Base-by-base conservation (phyloP, 768 basidiomycete genomes). In the Sporobolomyces roseus region DNA sequence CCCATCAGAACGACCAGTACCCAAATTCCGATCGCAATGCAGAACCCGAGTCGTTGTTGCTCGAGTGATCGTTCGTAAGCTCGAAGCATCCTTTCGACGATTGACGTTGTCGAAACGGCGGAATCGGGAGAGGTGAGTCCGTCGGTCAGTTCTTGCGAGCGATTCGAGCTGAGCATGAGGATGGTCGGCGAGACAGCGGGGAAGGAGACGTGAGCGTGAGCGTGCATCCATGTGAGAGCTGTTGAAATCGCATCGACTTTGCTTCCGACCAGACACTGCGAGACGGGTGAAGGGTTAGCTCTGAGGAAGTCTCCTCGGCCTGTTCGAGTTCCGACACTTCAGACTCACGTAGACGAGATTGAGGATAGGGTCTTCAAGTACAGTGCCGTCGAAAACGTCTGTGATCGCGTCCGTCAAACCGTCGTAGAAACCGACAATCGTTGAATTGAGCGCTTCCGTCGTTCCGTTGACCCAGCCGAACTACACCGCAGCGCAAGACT, bases 401-500 rank as follows among this genome's bases (percentile, higher is more conserved):
- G 58, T 70, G 63, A 73, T 46, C 10, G 45, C 33, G 41, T 49
- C 51, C 78, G 94, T 89, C 36, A 99, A 80, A 56, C 91, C 92
- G 63, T 81, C 81, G 80, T 98, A 98, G 78, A 99, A 94, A 52
- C 82, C 83, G 77, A 85, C 87, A 75, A 99, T 81, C 4, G 94
- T 96, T 74, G 82, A 80, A 78, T 99, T 99, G 61, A 99, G 83
- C 9, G 87, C 86, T 5, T 85, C 86, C 1, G 92, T 94, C 12
- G 94, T 94, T 23, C 82, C 84, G 74, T 97, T 92, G 55, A 98
- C 87, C 93, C 93, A 98, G 14, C 93, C 92, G 70, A 98, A 94
- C 52, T 98, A 79, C 30, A 5, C 38, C 38, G 17, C 9, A 17
- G 17, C 10, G 17, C 88, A 89, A 46, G 6, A 35, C 21, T 3